A percentile compares a stretch with the other conserved stretches of the same genome.
Conservation (phyloP, 805 yeast species). For the Metschnikowia sp. region DNA sequence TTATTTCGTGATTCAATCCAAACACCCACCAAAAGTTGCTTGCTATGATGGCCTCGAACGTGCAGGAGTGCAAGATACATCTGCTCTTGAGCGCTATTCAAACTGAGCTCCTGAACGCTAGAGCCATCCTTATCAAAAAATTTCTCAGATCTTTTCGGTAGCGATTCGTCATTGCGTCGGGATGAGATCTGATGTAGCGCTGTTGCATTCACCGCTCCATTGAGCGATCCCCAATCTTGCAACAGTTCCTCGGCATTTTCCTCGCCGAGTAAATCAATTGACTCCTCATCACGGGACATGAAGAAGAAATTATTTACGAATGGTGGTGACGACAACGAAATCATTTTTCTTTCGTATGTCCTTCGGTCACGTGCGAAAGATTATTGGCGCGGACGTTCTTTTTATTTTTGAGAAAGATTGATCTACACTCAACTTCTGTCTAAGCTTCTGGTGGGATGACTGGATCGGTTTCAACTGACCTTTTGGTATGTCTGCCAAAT, state of each 20-base stretch:
- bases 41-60: conserved; percentile 46
- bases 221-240: conserved; percentile 51
- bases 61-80: conserved; percentile 68
- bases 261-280: conserved; percentile 4
- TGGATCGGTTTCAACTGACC: no score
- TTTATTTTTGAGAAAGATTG: no score
- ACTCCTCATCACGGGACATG: conserved; percentile 14
- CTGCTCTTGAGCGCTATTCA: conserved; percentile 55
- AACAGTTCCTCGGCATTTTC: conserved; percentile 41
- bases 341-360: no score
- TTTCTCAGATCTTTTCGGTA: conserved; percentile 79
- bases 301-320: background rate
- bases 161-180: conserved; percentile 18
- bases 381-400: no score
- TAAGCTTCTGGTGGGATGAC: no score
- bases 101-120: conserved; percentile 41
- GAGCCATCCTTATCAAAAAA: conserved; percentile 85
- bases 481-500: no score
- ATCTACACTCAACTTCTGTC: no score
- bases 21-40: conserved; percentile 51
- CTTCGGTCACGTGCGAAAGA: no score
- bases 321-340: background rate
- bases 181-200: background rate
- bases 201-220: conserved; percentile 2
- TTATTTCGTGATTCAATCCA: conserved; percentile 32